Evolutionary conservation across 441 rosid species (phyloP).

Genomic region (Geranium incanum): DNA sequence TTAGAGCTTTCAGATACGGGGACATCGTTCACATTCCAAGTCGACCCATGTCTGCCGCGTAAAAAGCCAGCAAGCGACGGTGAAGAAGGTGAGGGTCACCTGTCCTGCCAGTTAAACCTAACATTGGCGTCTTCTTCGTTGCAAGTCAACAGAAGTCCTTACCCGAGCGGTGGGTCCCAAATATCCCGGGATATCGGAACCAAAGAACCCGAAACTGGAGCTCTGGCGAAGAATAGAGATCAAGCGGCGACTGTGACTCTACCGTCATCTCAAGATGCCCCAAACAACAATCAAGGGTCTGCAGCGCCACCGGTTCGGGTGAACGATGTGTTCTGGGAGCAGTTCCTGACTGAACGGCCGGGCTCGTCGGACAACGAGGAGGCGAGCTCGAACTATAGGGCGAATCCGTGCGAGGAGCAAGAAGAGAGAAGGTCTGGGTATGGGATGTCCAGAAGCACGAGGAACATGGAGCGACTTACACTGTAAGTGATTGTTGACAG

Average conservation of each 20-base stretch:
- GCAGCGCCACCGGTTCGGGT: slow-evolving; percentile 47
- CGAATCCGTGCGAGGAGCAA: slow-evolving; percentile 48
- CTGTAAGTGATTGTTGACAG: slow-evolving; percentile 32
- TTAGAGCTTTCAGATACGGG: slow-evolving; percentile 81
- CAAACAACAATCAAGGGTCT: slow-evolving; percentile 36
- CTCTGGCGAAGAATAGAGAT: slow-evolving; percentile 23
- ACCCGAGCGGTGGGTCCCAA: slow-evolving; percentile 32
- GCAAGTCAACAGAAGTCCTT: slow-evolving; percentile 42
- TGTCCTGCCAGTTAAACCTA: slow-evolving; percentile 79
- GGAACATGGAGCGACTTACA: slow-evolving; percentile 57
- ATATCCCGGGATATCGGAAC: slow-evolving; percentile 32
- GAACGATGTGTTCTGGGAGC: slow-evolving; percentile 94
- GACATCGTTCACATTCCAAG: slow-evolving; percentile 42
- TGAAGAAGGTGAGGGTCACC: slow-evolving; percentile 62
- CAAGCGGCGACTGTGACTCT: slow-evolving; percentile 20
- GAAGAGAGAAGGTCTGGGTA: slow-evolving; percentile 47
- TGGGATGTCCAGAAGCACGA: slow-evolving; percentile 36
- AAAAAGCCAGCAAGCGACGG: slow-evolving; percentile 34
- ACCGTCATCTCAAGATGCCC: slow-evolving; percentile 31
- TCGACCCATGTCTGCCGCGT: slow-evolving; percentile 32
- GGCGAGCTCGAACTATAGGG: slow-evolving; percentile 68
- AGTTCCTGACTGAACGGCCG: slow-evolving; percentile 85
- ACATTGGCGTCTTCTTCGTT: slow-evolving; percentile 69
- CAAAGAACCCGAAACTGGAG: slow-evolving; percentile 34
- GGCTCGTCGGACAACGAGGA: slow-evolving; percentile 76